These are phyloP conservation scores for Papiliotrema laurentii DNA, from an alignment of 1,284 basidiomycete species.

Conservation along the genomic window DNA sequence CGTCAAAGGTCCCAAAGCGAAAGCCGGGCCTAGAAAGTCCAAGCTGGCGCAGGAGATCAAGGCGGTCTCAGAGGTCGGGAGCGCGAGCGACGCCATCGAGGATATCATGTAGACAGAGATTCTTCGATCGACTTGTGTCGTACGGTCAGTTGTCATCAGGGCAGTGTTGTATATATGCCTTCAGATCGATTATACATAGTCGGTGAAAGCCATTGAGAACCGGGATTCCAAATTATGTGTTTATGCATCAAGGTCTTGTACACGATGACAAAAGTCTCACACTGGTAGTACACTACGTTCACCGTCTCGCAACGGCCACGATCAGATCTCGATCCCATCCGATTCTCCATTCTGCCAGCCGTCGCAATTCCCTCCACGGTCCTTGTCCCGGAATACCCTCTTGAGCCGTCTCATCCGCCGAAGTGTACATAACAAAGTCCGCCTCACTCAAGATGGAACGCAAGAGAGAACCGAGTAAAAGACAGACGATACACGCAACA, in stretches of 20 bases:
- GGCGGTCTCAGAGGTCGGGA: neutral
- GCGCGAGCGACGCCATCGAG: constrained; percentile 5
- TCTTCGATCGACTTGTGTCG: neutral
- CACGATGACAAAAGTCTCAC: no score
- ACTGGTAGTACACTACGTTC: neutral
- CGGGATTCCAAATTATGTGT: no score
- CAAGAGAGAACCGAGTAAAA: constrained; percentile 83
- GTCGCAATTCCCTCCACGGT: constrained; percentile 76
- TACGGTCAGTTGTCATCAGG: no score
- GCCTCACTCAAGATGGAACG: constrained; percentile 73
- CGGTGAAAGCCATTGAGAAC: no score
- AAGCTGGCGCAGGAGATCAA: constrained; percentile 43
- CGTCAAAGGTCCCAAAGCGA: constrained; percentile 9
- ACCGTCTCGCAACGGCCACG: constrained; percentile 49
- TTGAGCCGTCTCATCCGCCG: constrained; percentile 47
- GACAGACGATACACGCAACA: constrained; percentile 76
- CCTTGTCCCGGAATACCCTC: constrained; percentile 31
- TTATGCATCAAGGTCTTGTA: no score
- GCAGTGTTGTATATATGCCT: neutral
- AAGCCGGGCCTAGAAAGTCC: constrained; percentile 30
- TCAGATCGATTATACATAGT: neutral
- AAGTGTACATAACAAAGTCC: constrained; percentile 80
- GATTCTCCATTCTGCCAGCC: constrained; percentile 60
- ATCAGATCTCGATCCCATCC: constrained; percentile 46
- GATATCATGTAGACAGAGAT: constrained; percentile 1